Evolutionary conservation across 805 yeast species (phyloP).

Genomic region (Maudiozyma pseudohumilis): DNA sequence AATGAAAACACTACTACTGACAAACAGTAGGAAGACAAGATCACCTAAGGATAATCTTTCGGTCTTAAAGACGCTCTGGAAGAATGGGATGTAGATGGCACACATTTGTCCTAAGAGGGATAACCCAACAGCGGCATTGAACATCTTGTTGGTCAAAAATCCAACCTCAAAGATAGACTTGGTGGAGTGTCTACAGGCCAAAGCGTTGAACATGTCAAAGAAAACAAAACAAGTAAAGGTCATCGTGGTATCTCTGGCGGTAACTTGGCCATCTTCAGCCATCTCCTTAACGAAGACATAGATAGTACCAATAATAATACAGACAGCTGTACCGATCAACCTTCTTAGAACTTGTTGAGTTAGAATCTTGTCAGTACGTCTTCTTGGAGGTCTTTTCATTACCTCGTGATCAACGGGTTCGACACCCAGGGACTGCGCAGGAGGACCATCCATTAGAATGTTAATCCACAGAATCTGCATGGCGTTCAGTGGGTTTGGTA

Average conservation of each 20-base stretch:
- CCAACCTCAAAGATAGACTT: conserved; percentile 86
- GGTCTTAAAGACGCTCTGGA: conserved; percentile 89
- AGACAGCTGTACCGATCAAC: conserved; percentile 61
- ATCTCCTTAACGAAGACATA: conserved; percentile 80
- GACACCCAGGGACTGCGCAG: conserved; percentile 94
- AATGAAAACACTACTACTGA: conserved; percentile 75
- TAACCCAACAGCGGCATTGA: conserved; percentile 83
- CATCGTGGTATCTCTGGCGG: conserved; percentile 97
- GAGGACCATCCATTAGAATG: conserved; percentile 98
- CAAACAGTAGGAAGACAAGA: conserved; percentile 37
- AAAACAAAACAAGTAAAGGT: conserved; percentile 94
- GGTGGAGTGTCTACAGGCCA: conserved; percentile 81
- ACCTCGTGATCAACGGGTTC: conserved; percentile 96
- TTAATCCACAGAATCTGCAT: conserved; percentile 98
- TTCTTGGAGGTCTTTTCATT: conserved; percentile 93
- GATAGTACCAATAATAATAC: conserved; percentile 81
- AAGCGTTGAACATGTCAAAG: conserved; percentile 94
- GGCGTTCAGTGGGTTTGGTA: conserved; percentile 92
- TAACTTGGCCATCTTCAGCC: conserved; percentile 65
- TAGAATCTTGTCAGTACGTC: conserved; percentile 74
- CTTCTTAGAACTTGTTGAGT: conserved; percentile 60
- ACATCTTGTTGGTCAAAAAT: conserved; percentile 69
- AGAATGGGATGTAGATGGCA: conserved; percentile 88
- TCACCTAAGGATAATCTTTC: conserved; percentile 75
- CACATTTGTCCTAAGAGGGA: conserved; percentile 85